Conservation (phyloP, 169 alveolate species). For the Sarcocystis neurona region DNA sequence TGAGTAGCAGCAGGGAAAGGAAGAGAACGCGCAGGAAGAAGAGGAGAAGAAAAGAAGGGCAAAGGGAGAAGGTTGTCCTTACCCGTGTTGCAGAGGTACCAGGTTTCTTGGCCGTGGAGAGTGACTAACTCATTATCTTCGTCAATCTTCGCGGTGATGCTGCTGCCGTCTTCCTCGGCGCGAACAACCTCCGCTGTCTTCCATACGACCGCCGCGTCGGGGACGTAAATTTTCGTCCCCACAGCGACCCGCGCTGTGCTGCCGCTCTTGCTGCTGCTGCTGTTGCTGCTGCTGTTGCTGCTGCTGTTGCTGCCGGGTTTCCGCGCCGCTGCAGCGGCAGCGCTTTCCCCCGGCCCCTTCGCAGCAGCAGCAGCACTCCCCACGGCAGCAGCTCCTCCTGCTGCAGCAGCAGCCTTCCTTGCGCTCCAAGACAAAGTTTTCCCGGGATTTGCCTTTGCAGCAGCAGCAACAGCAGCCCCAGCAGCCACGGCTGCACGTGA, state of each 20-base stretch:
- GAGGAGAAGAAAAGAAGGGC: no score
- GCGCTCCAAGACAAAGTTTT: not conserved
- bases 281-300: not conserved
- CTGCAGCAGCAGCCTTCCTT: not conserved
- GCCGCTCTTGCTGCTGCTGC: not conserved
- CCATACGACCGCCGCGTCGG: conserved; percentile 20
- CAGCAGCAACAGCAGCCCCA: no score
- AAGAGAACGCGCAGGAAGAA: no score
- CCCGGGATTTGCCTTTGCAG: no score
- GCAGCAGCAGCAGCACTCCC: not conserved
- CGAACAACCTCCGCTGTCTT: conserved; percentile 4
- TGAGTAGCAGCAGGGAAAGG: no score
- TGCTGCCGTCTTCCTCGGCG: not conserved
- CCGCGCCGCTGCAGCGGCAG: not conserved
- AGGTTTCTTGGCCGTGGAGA: not conserved
- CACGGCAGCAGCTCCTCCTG: not conserved
- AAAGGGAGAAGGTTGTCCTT: not conserved
- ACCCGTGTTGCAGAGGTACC: conserved; percentile 51
- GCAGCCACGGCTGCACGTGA: no score
- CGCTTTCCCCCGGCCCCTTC: not conserved
- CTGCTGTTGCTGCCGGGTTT: not conserved
- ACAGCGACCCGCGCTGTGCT: not conserved
- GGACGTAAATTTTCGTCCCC: conserved; percentile 28
- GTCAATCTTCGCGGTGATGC: not conserved
- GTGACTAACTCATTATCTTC: not conserved